These are phyloP conservation scores for Cadophora sp. DNA, from an alignment of 2,329 filamentous ascomycete genomes.

Conservation along the genomic window DNA sequence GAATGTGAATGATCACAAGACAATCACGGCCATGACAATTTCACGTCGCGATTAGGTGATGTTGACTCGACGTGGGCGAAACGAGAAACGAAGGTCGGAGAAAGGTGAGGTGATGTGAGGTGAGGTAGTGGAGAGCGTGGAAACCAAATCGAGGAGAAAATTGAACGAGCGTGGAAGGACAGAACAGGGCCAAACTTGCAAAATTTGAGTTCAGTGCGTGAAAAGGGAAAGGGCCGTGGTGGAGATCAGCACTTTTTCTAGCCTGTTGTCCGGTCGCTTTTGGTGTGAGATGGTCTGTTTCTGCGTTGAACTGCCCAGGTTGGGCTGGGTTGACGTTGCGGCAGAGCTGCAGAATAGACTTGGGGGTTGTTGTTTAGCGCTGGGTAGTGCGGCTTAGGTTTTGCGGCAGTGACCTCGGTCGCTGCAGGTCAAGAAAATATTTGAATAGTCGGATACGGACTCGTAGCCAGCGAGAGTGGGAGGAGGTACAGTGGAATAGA, in stretches of 20 bases:
- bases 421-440: not conserved
- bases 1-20: constrained; percentile 24
- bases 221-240: constrained; percentile 8
- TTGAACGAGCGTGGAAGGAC: not conserved
- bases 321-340: not conserved
- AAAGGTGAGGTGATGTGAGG: constrained; percentile 16
- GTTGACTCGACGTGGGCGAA: constrained; percentile 3
- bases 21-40: constrained; percentile 33
- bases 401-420: not conserved
- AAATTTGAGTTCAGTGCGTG: not conserved
- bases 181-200: not conserved
- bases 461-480: constrained; percentile 1
- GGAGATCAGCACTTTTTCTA: constrained; percentile 16
- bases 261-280: constrained; percentile 4
- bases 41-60: not conserved
- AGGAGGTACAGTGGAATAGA: not conserved
- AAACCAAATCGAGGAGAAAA: not conserved
- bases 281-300: not conserved
- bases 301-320: not conserved
- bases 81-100: not conserved
- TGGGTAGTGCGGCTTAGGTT: not conserved
- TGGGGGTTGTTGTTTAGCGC: constrained; percentile 1
- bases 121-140: constrained; percentile 4
- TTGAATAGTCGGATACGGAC: not conserved
- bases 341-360: constrained; percentile 4